These are phyloP conservation scores for Ustilago cynodontis DNA, from an alignment of 1,284 basidiomycete species.

Conservation along the genomic window DNA sequence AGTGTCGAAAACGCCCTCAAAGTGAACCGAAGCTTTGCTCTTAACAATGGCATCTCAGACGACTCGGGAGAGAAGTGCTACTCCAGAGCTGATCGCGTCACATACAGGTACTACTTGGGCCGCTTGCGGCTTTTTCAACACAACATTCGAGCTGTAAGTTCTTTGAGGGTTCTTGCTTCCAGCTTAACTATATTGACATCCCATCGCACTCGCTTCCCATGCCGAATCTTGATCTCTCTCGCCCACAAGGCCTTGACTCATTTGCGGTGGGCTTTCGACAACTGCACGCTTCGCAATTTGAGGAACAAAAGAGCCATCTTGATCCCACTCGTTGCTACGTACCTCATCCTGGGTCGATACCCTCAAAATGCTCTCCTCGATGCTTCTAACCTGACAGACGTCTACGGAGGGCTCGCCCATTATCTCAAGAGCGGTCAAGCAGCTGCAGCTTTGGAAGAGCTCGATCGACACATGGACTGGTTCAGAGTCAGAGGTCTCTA, in stretches of 20 bases:
- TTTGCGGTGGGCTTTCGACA: slow-evolving; percentile 69
- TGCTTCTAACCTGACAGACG: slow-evolving; percentile 57
- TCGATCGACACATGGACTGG: slow-evolving; percentile 68
- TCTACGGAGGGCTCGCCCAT: slow-evolving; percentile 56
- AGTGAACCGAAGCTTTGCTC: slow-evolving; percentile 52
- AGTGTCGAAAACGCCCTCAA: slow-evolving; percentile 70
- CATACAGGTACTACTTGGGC: slow-evolving; percentile 71
- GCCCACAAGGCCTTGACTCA: slow-evolving; percentile 65
- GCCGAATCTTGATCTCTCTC: background rate
- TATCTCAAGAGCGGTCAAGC: slow-evolving; percentile 67
- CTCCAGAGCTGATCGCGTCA: slow-evolving; percentile 69
- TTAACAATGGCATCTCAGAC: slow-evolving; percentile 26
- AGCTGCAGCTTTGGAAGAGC: slow-evolving; percentile 48
- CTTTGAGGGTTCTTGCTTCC: background rate
- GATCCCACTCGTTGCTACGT: slow-evolving; percentile 69
- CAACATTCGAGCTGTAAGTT: slow-evolving; percentile 66
- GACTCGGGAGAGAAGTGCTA: slow-evolving; percentile 66
- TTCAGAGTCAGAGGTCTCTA: slow-evolving; percentile 69
- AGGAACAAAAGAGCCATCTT: slow-evolving; percentile 69
- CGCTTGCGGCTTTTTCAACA: slow-evolving; percentile 71
- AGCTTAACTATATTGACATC: background rate
- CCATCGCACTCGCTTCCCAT: background rate
- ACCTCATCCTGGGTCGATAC: slow-evolving; percentile 70
- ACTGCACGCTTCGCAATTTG: slow-evolving; percentile 60
- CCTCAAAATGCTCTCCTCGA: slow-evolving; percentile 63